Conservation (phyloP, 1,284 basidiomycete species). For the Cutaneotrichosporon spelunceum region DNA sequence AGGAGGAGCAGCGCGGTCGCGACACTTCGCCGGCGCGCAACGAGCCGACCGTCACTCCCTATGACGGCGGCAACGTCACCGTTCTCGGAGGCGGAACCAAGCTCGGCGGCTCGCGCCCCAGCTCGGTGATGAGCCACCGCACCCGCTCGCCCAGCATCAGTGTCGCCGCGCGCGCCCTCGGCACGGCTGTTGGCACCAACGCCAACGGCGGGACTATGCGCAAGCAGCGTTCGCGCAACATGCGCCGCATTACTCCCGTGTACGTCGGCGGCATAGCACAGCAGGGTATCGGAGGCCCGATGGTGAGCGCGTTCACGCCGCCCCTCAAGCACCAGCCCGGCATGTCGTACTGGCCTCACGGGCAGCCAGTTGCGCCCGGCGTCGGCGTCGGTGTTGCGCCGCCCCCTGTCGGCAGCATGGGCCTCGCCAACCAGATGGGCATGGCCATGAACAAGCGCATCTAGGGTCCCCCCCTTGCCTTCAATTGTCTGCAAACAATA, state of each 20-base stretch:
- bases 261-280: conserved; percentile 46
- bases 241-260: conserved; percentile 47
- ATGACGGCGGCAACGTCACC: conserved; percentile 53
- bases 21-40: conserved; percentile 27
- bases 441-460: conserved; percentile 17
- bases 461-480: neutral
- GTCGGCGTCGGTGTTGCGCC: conserved; percentile 36
- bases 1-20: conserved; percentile 19
- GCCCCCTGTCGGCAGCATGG: conserved; percentile 21
- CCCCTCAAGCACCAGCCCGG: neutral
- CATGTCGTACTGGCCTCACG: conserved; percentile 14
- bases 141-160: conserved; percentile 46
- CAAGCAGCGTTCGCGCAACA: conserved; percentile 37
- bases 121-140: conserved; percentile 33
- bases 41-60: conserved; percentile 49
- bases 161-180: conserved; percentile 43
- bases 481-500: neutral
- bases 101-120: conserved; percentile 47
- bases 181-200: conserved; percentile 36
- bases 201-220: conserved; percentile 28
- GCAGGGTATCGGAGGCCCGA: conserved; percentile 44
- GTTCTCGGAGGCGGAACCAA: conserved; percentile 53
- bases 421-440: conserved; percentile 11
- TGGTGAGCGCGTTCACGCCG: conserved; percentile 35
- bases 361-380: conserved; percentile 15